phyloP scores from a whole-genome alignment of 2,329 filamentous ascomycete species.

The Fusarium keratoplasticum region DNA sequence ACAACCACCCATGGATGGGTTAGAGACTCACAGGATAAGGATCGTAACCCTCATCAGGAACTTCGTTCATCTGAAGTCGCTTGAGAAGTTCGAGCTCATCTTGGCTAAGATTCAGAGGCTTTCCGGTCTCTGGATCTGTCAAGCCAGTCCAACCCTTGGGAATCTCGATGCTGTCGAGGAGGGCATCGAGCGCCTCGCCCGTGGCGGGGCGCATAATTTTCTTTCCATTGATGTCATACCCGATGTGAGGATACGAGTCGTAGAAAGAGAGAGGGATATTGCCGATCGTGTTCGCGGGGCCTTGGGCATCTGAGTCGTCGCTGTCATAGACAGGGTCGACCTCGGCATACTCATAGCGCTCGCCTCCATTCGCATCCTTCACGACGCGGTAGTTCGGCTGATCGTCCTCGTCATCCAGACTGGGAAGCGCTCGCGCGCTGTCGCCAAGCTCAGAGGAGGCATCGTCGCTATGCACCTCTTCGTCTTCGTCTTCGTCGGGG shows the following conservation, averaged over 20 bases:
- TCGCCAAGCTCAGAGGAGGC: conserved; percentile 53
- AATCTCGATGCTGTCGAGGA: conserved; percentile 95
- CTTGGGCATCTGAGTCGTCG: conserved; percentile 88
- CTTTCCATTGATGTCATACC: conserved; percentile 98
- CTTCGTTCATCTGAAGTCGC: conserved; percentile 88
- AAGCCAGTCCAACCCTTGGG: conserved; percentile 98
- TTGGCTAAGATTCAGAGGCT: conserved; percentile 86
- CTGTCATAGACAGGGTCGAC: conserved; percentile 96
- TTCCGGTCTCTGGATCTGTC: conserved; percentile 93
- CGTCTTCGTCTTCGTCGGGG: conserved; percentile 54
- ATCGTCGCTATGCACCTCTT: conserved; percentile 47
- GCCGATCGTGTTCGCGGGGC: conserved; percentile 89
- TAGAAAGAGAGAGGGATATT: conserved; percentile 95
- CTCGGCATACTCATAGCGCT: conserved; percentile 91
- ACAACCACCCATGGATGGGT: background rate
- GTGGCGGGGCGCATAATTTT: conserved; percentile 96
- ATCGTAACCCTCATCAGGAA: conserved; percentile 89
- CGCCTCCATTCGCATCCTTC: conserved; percentile 89
- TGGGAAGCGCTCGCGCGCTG: conserved; percentile 36
- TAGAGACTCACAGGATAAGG: conserved; percentile 78
- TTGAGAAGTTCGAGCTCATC: conserved; percentile 91
- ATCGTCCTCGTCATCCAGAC: conserved; percentile 55
- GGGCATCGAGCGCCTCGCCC: conserved; percentile 90
- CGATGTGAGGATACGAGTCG: conserved; percentile 97
- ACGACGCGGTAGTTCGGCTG: conserved; percentile 65